Base-by-base conservation (phyloP, 1,139 yeast species). In the Spencermartinsiella ligniputridi region DNA sequence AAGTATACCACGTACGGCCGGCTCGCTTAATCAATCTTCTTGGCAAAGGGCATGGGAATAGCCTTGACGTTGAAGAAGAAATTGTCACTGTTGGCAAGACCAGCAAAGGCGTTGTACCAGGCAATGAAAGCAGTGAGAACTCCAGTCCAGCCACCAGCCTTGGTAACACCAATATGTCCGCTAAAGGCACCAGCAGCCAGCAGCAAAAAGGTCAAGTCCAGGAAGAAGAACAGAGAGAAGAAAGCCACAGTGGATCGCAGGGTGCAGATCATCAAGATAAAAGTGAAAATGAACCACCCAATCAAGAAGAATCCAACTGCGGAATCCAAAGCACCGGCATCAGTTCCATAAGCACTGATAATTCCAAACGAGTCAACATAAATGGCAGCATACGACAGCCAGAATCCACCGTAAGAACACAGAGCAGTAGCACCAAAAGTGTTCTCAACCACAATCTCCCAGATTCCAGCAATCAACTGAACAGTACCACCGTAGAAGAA, bases 21-120 rank as follows among this genome's bases (percentile, higher is more conserved):
- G n/a, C n/a, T n/a, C n/a, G n/a, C n/a, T 22, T 22, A 27, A 29
- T 29, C 44, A 13, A 38, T 25, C 30, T 37, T 37, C 32, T 44
- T 45, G 32, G 63, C 61, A n/a, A 66, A 66, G 19, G 69, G 69
- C 66, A 64, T 58, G 50, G 45, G 60, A 16, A 63, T 33, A 32
- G 81, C 81, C 60, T 68, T 72, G 46, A 79, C 73, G 22, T 75
- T 68, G 45, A 86, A 47, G 65, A 83, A 86, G 32, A 87, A 71
- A 68, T 83, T 88, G 78, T 84, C 57, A 67, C 52, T 68, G 53
- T 76, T 84, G 41, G 94, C 86, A 45, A 88, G 65, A 79, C 95
- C 96, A n/a, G 95, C 94, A 56, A 78, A 85, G 4, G 96, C 96
- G 63, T 86, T 85, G 62, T 87, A 88, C 90, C 92, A 88, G 12